These are phyloP conservation scores for Phanerochaete carnosa DNA, from an alignment of 768 basidiomycete species.

Conservation along the genomic window DNA sequence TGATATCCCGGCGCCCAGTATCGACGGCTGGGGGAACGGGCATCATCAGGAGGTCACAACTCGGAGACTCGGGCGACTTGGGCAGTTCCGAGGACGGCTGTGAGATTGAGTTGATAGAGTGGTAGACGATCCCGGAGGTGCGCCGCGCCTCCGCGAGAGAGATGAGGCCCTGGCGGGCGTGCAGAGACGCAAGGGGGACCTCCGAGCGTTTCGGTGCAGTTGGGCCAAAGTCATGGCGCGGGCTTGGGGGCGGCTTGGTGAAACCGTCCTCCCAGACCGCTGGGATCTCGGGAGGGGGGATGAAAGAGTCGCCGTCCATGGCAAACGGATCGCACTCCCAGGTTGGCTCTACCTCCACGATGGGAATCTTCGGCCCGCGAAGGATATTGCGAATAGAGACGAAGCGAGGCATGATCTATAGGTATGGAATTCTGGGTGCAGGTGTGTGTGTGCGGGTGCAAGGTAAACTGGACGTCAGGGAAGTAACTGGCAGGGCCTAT, in stretches of 20 bases:
- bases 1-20: not conserved
- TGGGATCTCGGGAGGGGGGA: too few relatives aligned
- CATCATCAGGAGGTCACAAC: not conserved
- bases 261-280: not conserved
- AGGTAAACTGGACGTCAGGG: not conserved
- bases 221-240: not conserved
- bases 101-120: not conserved
- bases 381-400: not conserved
- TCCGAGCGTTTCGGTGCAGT: not conserved
- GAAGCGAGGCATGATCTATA: not conserved
- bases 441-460: not conserved
- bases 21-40: not conserved
- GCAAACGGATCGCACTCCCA: too few relatives aligned
- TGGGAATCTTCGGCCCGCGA: not conserved
- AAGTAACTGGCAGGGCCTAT: not conserved
- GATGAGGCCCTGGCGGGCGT: not conserved
- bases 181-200: not conserved
- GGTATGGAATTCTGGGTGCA: too few relatives aligned
- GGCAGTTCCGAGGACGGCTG: not conserved
- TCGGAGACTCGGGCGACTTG: not conserved
- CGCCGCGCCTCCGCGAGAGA: slow-evolving; percentile 4
- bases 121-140: slow-evolving; percentile 4
- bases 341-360: not conserved
- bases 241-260: not conserved
- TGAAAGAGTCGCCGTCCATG: too few relatives aligned